These are phyloP conservation scores for Limonomyces culmigenus DNA, from an alignment of 1,284 basidiomycete species.

Conservation along the genomic window DNA sequence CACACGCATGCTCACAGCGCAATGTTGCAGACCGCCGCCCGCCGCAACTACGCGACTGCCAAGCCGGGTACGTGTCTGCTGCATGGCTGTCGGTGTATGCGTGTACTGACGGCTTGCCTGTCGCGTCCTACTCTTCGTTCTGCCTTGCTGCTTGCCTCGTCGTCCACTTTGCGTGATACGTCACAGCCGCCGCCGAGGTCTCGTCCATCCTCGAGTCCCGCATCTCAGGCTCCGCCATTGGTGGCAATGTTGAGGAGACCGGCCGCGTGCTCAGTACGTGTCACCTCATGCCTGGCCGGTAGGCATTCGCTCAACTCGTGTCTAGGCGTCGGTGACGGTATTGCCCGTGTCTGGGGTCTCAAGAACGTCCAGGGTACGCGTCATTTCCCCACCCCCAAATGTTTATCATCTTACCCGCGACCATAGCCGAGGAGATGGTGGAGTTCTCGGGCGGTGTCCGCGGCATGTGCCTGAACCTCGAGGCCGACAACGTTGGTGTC, in stretches of 20 bases:
- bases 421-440: conserved; percentile 98
- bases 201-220: conserved; percentile 97
- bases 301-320: too few species aligned
- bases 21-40: conserved; percentile 24
- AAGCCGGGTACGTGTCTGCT: conserved; percentile 68
- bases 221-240: conserved; percentile 83
- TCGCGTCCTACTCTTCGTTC: conserved; percentile 10
- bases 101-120: conserved; percentile 8
- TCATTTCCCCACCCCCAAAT: conserved; percentile 7
- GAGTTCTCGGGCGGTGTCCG: conserved; percentile 99
- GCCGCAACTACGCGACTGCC: conserved; percentile 87
- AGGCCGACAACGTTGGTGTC: conserved; percentile 99
- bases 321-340: conserved; percentile 97
- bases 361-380: conserved; percentile 83
- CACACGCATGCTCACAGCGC: conserved; percentile 5
- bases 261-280: conserved; percentile 90
- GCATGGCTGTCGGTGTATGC: conserved; percentile 1
- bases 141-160: conserved; percentile 6
- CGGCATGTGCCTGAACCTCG: conserved; percentile 99
- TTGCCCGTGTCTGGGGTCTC: conserved; percentile 95
- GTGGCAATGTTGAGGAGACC: conserved; percentile 95
- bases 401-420: conserved; percentile 2
- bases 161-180: conserved; percentile 20
- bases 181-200: conserved; percentile 94
- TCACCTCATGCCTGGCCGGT: too few species aligned